Evolutionary conservation across 352 stramenopile species (phyloP).

Genomic region (Phytophthora sp.): DNA sequence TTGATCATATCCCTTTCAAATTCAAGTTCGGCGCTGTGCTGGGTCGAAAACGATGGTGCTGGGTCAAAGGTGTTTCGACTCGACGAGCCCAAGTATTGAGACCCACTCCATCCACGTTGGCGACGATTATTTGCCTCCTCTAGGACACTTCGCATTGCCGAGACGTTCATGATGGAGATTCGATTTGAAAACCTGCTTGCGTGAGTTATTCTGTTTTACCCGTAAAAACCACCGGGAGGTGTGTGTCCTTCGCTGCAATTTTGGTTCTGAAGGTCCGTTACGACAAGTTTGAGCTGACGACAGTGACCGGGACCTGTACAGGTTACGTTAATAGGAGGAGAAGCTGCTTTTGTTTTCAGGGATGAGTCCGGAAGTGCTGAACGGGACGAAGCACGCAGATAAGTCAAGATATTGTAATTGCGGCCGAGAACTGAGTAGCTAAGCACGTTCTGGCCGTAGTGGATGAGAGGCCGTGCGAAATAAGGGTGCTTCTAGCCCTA

Average conservation of each 20-base stretch:
- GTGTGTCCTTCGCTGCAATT: neutral
- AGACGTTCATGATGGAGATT: neutral
- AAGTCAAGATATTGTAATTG: too few relatives aligned
- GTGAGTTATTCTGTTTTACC: neutral
- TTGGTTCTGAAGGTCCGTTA: neutral
- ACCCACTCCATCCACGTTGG: neutral
- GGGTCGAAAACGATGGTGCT: neutral
- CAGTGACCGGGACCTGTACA: too few relatives aligned
- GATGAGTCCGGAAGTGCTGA: too few relatives aligned
- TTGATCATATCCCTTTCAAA: neutral
- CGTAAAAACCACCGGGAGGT: neutral
- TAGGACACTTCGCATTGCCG: neutral
- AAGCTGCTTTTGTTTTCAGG: too few relatives aligned
- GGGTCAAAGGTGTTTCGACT: neutral
- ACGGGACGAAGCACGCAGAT: too few relatives aligned
- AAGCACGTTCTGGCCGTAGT: too few relatives aligned
- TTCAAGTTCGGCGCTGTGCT: constrained; percentile 1
- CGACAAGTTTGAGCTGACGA: neutral
- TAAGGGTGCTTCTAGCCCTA: too few relatives aligned
- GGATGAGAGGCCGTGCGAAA: too few relatives aligned
- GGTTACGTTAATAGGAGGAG: too few relatives aligned
- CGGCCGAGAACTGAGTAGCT: too few relatives aligned
- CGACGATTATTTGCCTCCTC: neutral
- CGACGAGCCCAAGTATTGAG: constrained; percentile 10
- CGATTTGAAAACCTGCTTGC: neutral